phyloP scores from a whole-genome alignment of 2,329 filamentous ascomycete species.

The Coniella lustricola region DNA sequence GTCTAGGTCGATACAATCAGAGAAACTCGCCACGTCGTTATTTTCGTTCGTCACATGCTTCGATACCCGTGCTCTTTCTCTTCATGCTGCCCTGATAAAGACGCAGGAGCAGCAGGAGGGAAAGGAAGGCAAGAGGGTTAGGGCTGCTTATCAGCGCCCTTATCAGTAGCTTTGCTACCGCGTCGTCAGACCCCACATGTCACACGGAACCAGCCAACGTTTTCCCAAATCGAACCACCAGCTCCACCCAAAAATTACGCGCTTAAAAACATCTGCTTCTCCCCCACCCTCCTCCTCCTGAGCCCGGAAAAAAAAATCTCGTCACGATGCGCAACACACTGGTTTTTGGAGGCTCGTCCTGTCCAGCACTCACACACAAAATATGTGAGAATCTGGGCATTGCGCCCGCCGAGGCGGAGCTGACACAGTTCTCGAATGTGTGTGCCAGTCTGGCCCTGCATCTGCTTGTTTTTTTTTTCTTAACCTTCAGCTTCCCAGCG shows the following conservation, averaged over 20 bases:
- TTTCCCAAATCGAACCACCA: not conserved
- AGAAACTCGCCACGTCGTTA: not conserved
- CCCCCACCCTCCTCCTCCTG: conserved; percentile 9
- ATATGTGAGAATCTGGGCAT: conserved; percentile 65
- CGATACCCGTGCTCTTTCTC: too few relatives aligned
- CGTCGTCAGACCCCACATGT: too few relatives aligned
- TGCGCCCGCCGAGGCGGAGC: conserved; percentile 56
- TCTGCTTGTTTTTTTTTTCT: not conserved
- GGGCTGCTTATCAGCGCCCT: too few relatives aligned
- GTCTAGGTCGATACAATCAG: too few relatives aligned
- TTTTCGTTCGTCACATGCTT: not conserved
- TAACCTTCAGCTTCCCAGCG: conserved; percentile 19
- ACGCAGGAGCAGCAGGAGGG: not conserved
- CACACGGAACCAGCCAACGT: not conserved
- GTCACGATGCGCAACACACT: conserved; percentile 57
- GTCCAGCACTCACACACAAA: conserved; percentile 55
- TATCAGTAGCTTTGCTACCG: too few relatives aligned
- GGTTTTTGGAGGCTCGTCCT: conserved; percentile 62
- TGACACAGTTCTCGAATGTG: conserved; percentile 64
- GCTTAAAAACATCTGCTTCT: conserved; percentile 1
- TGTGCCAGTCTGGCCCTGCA: conserved; percentile 14
- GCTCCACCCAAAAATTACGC: conserved; percentile 9
- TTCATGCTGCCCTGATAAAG: not conserved
- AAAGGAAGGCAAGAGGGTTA: not conserved
- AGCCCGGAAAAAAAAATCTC: not conserved